Evolutionary conservation across 306 rosid genomes (phyloP), one percentile per base, ranked within the genome.

Genomic region (Arachis hypogaea): DNA sequence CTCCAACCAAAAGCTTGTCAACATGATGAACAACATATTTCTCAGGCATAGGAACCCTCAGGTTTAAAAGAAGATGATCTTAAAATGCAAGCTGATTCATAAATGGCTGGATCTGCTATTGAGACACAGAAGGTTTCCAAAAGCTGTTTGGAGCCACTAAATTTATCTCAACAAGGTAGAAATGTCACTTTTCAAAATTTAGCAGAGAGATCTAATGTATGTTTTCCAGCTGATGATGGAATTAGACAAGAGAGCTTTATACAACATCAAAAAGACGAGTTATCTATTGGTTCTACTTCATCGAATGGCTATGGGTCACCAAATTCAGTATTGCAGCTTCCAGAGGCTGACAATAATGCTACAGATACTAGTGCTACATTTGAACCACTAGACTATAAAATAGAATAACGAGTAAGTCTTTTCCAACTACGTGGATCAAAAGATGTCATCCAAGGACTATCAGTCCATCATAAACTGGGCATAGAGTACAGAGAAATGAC

Each of bases 121-220:
- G 69, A 63, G 42, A 81, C 62, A 85, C 77, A 79, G 67, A 82
- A 60, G 12, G 81, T 83, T 77, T 87, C 54, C 64, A 63, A 73
- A 89, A 87, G 90, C 79, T 88, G 93, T 88, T 81, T 81, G 81
- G 93, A 83, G 77, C 86, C 81, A 29, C 78, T 82, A 42, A 82
- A 85, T 66, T 30, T 79, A 57, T 59, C 72, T 51, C 77, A 76
- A 71, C 77, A 56, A 77, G 81, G 33, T 42, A 79, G 57, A 74
- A 82, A 68, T 71, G 60, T 67, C 38, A 76, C 79, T 79, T 72
- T 60, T 73, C 84, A 65, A 59, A 41, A 52, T 82, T 85, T 82
- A 36, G 47, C 58, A 7, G 74, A 84, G 36, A 70, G 71, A 61
- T 45, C 78, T 65, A 52, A 59, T 59, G 63, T 69, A 70, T 64